These are phyloP conservation scores for Globisporangium perplexum DNA, from an alignment of 352 stramenopile species.

Conservation along the genomic window DNA sequence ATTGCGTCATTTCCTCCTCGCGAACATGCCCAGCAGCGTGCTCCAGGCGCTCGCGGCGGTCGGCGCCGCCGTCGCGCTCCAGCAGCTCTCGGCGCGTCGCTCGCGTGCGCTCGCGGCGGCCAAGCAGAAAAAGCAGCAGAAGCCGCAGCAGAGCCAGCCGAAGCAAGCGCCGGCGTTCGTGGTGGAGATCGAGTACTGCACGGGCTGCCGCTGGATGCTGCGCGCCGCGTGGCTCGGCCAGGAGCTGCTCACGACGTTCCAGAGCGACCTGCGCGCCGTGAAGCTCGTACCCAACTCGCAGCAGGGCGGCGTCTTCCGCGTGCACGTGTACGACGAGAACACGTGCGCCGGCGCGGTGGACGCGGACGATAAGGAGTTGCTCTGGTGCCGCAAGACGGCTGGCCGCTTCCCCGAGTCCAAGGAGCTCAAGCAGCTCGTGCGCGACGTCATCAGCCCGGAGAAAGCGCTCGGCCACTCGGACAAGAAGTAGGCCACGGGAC, in stretches of 20 bases:
- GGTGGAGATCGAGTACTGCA: conserved; percentile 92
- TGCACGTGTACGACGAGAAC: conserved; percentile 41
- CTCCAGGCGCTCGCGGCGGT: conserved; percentile 23
- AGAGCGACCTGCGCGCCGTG: conserved; percentile 67
- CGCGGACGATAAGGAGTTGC: conserved; percentile 45
- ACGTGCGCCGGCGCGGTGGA: conserved; percentile 11
- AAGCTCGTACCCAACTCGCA: conserved; percentile 56
- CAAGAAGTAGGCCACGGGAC: conserved; percentile 38
- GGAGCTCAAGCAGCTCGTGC: conserved; percentile 90
- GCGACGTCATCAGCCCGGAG: conserved; percentile 81
- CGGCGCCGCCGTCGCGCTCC: conserved; percentile 27
- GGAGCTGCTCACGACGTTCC: conserved; percentile 91
- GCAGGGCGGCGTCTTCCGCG: conserved; percentile 61
- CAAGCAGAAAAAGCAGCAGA: conserved; percentile 12
- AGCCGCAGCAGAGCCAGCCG: conserved; percentile 3
- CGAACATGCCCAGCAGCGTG: neutral
- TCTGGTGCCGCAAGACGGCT: conserved; percentile 83
- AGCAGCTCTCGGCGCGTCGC: conserved; percentile 30
- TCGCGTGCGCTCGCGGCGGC: conserved; percentile 4
- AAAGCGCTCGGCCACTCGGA: conserved; percentile 84
- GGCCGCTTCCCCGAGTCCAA: conserved; percentile 90
- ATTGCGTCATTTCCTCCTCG: neutral
- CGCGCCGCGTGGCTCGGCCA: conserved; percentile 86
- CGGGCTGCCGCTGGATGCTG: conserved; percentile 87
- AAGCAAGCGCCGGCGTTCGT: conserved; percentile 33